Conservation (phyloP, 768 basidiomycete genomes). For the Leccinum barrowsii region DNA sequence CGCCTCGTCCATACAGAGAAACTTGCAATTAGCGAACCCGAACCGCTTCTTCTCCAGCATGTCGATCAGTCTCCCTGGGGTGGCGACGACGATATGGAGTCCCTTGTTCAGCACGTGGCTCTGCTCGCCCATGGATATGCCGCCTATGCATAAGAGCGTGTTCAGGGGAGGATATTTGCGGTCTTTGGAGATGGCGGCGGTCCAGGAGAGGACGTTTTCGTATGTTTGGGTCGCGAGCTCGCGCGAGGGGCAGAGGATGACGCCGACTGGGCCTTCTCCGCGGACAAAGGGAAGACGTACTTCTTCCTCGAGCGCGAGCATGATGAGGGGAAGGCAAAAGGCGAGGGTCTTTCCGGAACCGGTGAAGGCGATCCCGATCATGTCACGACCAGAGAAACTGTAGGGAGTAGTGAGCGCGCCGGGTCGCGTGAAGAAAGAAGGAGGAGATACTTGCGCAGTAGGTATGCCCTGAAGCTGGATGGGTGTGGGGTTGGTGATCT, state of each 20-base stretch:
- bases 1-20: conserved; percentile 97
- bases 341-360: conserved; percentile 99
- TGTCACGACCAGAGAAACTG: conserved; percentile 92
- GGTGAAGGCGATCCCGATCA: conserved; percentile 99
- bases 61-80: conserved; percentile 94
- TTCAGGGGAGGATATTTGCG: conserved; percentile 83
- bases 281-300: conserved; percentile 81
- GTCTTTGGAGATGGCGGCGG: conserved; percentile 71
- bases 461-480: conserved; percentile 98
- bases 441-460: conserved; percentile 63
- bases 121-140: conserved; percentile 98
- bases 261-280: conserved; percentile 96
- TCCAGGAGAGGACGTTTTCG: conserved; percentile 90
- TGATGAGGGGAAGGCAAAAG: conserved; percentile 96
- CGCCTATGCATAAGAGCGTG: conserved; percentile 91
- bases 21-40: conserved; percentile 92
- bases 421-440: neutral
- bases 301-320: conserved; percentile 95
- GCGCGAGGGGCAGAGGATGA: conserved; percentile 94
- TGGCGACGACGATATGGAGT: conserved; percentile 93
- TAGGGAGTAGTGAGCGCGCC: conserved; percentile 6
- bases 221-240: conserved; percentile 97
- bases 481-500: conserved; percentile 85
- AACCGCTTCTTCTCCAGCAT: conserved; percentile 96
- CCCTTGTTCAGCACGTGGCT: conserved; percentile 87